Base-by-base conservation (phyloP, 2,329 filamentous ascomycete genomes). In the Alternaria gaisen region DNA sequence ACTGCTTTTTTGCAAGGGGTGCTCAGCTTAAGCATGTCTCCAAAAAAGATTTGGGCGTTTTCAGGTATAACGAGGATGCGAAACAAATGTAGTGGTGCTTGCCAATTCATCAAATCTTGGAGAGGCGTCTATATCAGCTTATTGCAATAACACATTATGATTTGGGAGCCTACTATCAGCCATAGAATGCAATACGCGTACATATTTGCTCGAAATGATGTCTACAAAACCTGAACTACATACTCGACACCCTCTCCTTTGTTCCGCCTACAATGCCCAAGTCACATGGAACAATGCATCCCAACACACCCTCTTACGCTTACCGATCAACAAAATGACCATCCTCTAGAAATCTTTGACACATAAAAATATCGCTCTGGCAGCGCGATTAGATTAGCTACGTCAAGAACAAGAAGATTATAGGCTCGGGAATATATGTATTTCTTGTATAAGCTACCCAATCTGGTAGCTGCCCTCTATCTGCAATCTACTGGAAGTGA, bases 131-230 rank as follows among this genome's bases (percentile, higher is more conserved):
- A 16, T 16, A 36, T 36, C 32, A 6, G 12, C 6, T 14, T 14
- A 12, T 16, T 36, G 32, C 14, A 16, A 36, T 3, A 16, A 36
- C 12, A 36, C 0, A 36, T 36, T 6, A 5, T 12, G 1, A 14
- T 0, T 0, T 7, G 7, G 0, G 1, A n/a, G 16, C 9, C 16
- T n/a, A n/a, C 6, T 16, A n/a, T n/a, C 16, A 38, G 16, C 3
- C 5, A 38, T 9, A 4, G 18, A 9, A 3, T n/a, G 34, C 34
- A n/a, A n/a, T 0, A 38, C 14, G 6, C 0, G 6, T 38, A n/a
- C 14, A n/a, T 0, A 3, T 38, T n/a, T 0, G 0, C 16, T 0
- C 0, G 6, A 11, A n/a, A 20, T 20, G 11, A 16, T 40, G 9
- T 18, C 9, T 40, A 11, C 4, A 18, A 20, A 9, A 8, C 12